Conservation (phyloP, 2,329 filamentous ascomycete genomes). For the Graphilbum fragrans region DNA sequence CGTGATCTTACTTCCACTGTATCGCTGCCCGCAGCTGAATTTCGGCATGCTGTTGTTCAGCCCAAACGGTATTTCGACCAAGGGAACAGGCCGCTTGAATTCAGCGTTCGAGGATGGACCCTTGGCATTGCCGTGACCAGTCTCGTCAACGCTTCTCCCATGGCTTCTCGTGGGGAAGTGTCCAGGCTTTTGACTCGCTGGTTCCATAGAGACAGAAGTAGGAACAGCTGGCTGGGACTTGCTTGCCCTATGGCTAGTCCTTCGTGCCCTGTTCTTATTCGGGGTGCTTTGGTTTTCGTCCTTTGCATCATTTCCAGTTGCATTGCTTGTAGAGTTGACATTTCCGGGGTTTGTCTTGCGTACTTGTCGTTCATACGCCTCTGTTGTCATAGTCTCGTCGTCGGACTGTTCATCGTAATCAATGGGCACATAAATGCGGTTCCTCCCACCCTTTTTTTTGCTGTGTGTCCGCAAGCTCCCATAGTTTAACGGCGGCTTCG, state of each 20-base stretch:
- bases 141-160: neutral
- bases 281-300: neutral
- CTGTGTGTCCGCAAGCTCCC: too few species aligned
- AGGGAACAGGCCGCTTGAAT: too few species aligned
- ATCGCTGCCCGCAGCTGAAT: neutral
- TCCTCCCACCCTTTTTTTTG: neutral
- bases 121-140: neutral
- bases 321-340: too few species aligned
- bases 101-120: too few species aligned
- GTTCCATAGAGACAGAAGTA: too few species aligned
- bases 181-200: too few species aligned
- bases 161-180: neutral
- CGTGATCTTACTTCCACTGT: slow-evolving; percentile 9
- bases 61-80: too few species aligned
- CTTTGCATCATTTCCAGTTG: neutral
- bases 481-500: too few species aligned
- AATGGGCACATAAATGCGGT: slow-evolving; percentile 2
- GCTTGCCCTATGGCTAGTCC: too few species aligned
- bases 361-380: slow-evolving; percentile 2
- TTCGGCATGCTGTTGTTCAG: neutral
- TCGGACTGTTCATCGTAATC: slow-evolving; percentile 11
- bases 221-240: too few species aligned
- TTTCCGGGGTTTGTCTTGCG: neutral
- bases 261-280: too few species aligned
- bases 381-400: slow-evolving; percentile 8